These are phyloP conservation scores for Citrus maxima DNA, from an alignment of 345 rosid genomes.

Conservation along the genomic window DNA sequence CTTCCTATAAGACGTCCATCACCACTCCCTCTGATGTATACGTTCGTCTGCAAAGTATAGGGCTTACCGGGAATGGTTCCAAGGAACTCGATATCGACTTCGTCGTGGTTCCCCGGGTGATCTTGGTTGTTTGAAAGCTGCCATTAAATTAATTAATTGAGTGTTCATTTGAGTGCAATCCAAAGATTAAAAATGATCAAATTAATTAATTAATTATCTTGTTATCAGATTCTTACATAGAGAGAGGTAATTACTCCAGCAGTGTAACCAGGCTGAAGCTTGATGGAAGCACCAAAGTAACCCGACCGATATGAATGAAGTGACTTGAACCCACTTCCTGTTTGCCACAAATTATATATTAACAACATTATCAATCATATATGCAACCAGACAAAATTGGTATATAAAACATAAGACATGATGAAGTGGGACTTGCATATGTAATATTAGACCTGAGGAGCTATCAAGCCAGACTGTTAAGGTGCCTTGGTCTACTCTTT, in stretches of 20 bases:
- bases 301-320: conserved; percentile 60
- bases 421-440: not conserved
- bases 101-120: conserved; percentile 83
- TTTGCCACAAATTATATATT: conserved; percentile 11
- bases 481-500: conserved; percentile 51
- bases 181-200: not conserved
- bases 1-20: conserved; percentile 74
- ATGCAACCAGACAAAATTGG: not conserved
- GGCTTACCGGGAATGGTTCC: conserved; percentile 75
- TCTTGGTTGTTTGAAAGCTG: conserved; percentile 90
- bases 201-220: not conserved
- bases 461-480: conserved; percentile 76
- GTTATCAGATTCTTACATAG: conserved; percentile 41
- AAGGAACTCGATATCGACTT: conserved; percentile 82
- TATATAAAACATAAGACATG: not conserved
- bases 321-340: conserved; percentile 97
- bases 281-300: conserved; percentile 77
- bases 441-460: conserved; percentile 41
- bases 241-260: conserved; percentile 90
- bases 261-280: conserved; percentile 87
- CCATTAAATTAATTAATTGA: not conserved
- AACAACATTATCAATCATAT: not conserved
- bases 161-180: too few relatives aligned
- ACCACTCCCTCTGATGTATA: conserved; percentile 86
- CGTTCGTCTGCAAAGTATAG: conserved; percentile 86